Conservation (phyloP, 2,329 filamentous ascomycete species). For the Kalmusia sp. region DNA sequence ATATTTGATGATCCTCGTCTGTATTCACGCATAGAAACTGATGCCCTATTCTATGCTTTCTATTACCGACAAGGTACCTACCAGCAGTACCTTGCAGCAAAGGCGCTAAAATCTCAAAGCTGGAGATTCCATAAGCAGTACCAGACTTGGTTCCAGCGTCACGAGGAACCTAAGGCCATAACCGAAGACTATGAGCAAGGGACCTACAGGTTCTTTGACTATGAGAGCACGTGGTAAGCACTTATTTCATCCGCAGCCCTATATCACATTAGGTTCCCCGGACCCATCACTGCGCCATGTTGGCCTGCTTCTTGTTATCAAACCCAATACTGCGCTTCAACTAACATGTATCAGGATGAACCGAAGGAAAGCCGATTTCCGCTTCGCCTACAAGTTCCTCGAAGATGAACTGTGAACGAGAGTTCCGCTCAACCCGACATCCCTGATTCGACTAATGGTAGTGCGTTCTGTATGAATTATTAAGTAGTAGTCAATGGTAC, state of each 20-base stretch:
- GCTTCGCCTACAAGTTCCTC: constrained; percentile 97
- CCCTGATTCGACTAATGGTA: constrained; percentile 14
- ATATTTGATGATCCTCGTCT: constrained; percentile 91
- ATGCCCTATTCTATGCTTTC: constrained; percentile 98
- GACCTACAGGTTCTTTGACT: constrained; percentile 99
- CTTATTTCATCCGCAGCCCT: constrained; percentile 13
- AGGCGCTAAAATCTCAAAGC: constrained; percentile 96
- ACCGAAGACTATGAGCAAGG: constrained; percentile 99
- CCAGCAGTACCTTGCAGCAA: constrained; percentile 93
- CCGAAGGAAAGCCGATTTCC: constrained; percentile 95
- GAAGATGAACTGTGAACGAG: constrained; percentile 79
- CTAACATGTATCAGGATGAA: constrained; percentile 81
- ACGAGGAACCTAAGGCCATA: constrained; percentile 98
- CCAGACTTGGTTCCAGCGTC: constrained; percentile 96
- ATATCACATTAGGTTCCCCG: neutral
- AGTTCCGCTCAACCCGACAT: constrained; percentile 1
- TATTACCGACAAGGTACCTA: constrained; percentile 98
- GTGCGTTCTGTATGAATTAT: constrained; percentile 41
- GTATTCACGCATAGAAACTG: constrained; percentile 89
- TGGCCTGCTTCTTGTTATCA: neutral
- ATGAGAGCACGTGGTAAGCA: constrained; percentile 92
- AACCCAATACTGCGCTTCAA: constrained; percentile 12
- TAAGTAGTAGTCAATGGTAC: constrained; percentile 39
- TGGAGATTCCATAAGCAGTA: constrained; percentile 99
- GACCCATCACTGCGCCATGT: constrained; percentile 12